These are phyloP conservation scores for Pleurostoma richardsiae DNA, from an alignment of 2,329 filamentous ascomycete species.

Conservation along the genomic window DNA sequence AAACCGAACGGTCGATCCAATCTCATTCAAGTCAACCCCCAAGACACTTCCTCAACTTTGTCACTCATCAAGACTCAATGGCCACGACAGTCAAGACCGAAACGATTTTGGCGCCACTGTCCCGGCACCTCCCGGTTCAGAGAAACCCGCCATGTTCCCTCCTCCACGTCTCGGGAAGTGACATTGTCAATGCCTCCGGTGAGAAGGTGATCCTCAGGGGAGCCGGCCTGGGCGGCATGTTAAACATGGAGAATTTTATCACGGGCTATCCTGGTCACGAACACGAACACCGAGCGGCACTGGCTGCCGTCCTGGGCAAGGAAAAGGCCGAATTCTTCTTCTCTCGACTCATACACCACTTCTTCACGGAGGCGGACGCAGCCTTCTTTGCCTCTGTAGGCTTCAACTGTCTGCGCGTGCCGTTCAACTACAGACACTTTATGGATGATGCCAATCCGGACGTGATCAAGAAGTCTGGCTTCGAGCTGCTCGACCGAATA, in stretches of 20 bases:
- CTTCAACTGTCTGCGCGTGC: constrained; percentile 53
- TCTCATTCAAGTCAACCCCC: too few relatives aligned
- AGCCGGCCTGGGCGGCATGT: constrained; percentile 25
- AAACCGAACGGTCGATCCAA: too few relatives aligned
- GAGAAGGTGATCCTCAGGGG: constrained; percentile 24
- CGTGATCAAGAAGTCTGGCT: constrained; percentile 38
- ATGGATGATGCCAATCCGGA: constrained; percentile 41
- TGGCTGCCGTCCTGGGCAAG: constrained; percentile 46
- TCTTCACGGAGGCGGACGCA: constrained; percentile 55
- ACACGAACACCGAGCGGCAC: constrained; percentile 46
- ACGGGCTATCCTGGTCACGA: constrained; percentile 58
- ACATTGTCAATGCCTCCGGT: constrained; percentile 10
- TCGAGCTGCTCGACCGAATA: constrained; percentile 39
- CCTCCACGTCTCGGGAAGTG: constrained; percentile 10
- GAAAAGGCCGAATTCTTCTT: constrained; percentile 58
- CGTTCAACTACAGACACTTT: constrained; percentile 55
- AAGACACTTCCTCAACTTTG: too few relatives aligned
- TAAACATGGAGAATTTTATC: constrained; percentile 47
- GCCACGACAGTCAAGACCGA: not conserved
- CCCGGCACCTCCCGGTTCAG: not conserved
- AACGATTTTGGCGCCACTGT: not conserved
- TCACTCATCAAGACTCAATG: not conserved
- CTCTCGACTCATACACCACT: constrained; percentile 50
- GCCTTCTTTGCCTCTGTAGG: constrained; percentile 50
- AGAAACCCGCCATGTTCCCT: not conserved